Evolutionary conservation across 495 filamentous ascomycete genomes (phyloP).

Genomic region (Hyaloscypha variabilis): DNA sequence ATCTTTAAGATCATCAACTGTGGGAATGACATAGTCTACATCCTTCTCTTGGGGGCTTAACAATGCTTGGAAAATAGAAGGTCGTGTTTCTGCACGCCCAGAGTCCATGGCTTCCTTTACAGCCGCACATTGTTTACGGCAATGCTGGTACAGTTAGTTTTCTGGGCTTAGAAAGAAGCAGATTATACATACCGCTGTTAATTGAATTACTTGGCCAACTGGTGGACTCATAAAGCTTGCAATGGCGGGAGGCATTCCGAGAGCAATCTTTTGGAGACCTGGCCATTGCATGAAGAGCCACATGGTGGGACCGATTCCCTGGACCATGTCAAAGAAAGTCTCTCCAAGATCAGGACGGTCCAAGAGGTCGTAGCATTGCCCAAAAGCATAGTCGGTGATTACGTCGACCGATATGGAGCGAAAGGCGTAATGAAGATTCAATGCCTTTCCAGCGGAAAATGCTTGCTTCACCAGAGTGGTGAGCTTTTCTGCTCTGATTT

Average conservation of each 20-base stretch:
- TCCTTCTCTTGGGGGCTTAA: constrained; percentile 23
- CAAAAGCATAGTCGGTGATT: constrained; percentile 45
- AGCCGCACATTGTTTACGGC: constrained; percentile 20
- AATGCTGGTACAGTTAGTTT: not conserved
- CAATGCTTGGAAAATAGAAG: constrained; percentile 35
- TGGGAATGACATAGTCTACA: constrained; percentile 19
- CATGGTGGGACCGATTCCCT: constrained; percentile 22
- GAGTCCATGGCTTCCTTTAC: constrained; percentile 21
- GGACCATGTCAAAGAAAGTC: constrained; percentile 31
- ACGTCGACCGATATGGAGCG: constrained; percentile 42
- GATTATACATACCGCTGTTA: constrained; percentile 23
- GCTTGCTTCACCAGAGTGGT: constrained; percentile 12
- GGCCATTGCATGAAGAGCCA: constrained; percentile 26
- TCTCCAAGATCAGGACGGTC: constrained; percentile 26
- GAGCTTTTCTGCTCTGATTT: constrained; percentile 25
- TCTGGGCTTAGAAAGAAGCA: not conserved
- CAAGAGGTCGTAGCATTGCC: constrained; percentile 33
- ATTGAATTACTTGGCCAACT: constrained; percentile 16
- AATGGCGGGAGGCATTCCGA: not conserved
- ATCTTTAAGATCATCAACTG: constrained; percentile 32
- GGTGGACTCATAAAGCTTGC: constrained; percentile 4
- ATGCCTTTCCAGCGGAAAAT: constrained; percentile 13
- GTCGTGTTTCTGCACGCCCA: constrained; percentile 17
- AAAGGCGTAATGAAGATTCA: constrained; percentile 36
- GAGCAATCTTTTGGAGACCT: constrained; percentile 10